Conservation (phyloP, 1,284 basidiomycete species). For the Porogramme epimiltina region DNA sequence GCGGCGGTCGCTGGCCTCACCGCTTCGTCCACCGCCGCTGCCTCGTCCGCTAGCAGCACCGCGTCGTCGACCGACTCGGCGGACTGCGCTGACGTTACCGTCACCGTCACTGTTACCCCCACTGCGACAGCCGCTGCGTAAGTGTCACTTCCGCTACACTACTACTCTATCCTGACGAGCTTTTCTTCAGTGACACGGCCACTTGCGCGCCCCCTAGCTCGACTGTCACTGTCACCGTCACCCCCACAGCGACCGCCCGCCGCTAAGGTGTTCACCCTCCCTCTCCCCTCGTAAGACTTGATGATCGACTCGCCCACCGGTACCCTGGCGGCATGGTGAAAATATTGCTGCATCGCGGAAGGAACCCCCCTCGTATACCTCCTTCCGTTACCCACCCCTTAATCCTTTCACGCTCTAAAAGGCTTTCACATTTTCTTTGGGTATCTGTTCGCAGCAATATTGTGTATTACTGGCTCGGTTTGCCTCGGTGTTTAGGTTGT, state of each 20-base stretch:
- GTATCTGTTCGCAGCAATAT: conserved; percentile 18
- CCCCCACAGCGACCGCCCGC: conserved; percentile 12
- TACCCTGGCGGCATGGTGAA: conserved; percentile 10
- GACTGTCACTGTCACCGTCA: conserved; percentile 18
- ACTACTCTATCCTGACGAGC: neutral
- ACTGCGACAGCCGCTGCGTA: conserved; percentile 22
- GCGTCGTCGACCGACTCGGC: conserved; percentile 14
- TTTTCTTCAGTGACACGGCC: conserved; percentile 1
- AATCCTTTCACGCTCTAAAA: neutral
- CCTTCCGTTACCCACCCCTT: conserved; percentile 7
- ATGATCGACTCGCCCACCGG: conserved; percentile 1
- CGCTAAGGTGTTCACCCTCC: conserved; percentile 2
- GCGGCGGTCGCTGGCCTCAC: conserved; percentile 46
- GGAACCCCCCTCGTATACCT: conserved; percentile 6
- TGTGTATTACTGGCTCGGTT: conserved; percentile 6
- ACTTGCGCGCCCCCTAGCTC: conserved; percentile 18
- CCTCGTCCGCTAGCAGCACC: neutral
- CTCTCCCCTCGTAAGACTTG: neutral
- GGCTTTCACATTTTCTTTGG: conserved; percentile 4
- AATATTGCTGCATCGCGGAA: conserved; percentile 15
- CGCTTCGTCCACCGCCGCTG: neutral
- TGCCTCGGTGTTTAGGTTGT: conserved; percentile 17
- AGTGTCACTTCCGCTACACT: conserved; percentile 4
- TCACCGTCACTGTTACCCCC: conserved; percentile 24
- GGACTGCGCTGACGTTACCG: conserved; percentile 15